A percentile compares a stretch with the other conserved stretches of the same genome.
Conservation (phyloP, 2,329 filamentous ascomycete genomes). For the Hymenoscyphus scutula region DNA sequence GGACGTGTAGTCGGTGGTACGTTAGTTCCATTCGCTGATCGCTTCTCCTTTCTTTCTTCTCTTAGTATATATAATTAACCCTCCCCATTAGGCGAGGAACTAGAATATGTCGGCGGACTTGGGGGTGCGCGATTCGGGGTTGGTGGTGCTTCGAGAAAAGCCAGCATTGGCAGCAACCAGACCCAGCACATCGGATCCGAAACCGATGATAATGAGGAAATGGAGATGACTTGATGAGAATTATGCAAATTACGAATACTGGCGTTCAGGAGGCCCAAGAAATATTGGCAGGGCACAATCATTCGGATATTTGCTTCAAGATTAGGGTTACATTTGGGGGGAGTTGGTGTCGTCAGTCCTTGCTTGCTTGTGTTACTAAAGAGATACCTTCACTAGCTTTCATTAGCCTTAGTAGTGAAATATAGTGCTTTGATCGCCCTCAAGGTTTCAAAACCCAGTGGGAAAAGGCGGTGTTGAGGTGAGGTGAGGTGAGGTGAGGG, state of each 20-base stretch:
- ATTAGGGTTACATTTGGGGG: constrained; percentile 2
- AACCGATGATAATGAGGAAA: constrained; percentile 59
- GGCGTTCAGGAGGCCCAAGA: constrained; percentile 5
- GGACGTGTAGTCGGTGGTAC: constrained; percentile 88
- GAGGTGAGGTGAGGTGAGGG: too few relatives aligned
- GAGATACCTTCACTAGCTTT: not conserved
- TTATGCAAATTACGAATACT: constrained; percentile 11
- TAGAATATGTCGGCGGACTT: constrained; percentile 47
- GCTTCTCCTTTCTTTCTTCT: constrained; percentile 13
- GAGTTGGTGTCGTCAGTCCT: not conserved
- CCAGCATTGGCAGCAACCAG: constrained; percentile 58
- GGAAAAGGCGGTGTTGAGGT: too few relatives aligned
- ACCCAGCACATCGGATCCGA: constrained; percentile 55
- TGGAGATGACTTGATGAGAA: constrained; percentile 51
- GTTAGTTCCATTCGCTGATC: constrained; percentile 50
- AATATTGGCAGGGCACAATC: not conserved
- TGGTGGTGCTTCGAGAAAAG: constrained; percentile 51
- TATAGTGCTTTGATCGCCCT: too few relatives aligned
- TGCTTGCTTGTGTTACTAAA: not conserved
- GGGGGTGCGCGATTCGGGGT: constrained; percentile 48
- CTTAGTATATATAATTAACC: constrained; percentile 22
- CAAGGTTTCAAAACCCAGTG: too few relatives aligned
- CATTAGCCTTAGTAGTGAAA: too few relatives aligned
- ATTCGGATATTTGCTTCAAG: not conserved
- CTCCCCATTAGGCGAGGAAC: constrained; percentile 34